These are phyloP conservation scores for Herpetomonas samuelpessoai DNA, from an alignment of 208 protist genomes.

Conservation along the genomic window DNA sequence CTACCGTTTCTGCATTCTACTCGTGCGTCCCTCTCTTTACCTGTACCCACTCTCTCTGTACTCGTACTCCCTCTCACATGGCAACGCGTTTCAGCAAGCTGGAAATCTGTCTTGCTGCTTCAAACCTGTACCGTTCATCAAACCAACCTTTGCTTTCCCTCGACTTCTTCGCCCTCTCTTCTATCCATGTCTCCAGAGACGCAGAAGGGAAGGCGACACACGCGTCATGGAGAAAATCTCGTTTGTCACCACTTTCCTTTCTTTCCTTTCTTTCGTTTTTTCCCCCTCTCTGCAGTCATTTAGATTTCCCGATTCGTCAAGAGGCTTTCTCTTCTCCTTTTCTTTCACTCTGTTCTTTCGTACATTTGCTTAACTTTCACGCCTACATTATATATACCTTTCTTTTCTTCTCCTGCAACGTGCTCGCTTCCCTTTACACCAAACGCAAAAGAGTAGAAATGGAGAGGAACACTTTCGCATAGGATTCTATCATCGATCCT, in stretches of 20 bases:
- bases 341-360: neutral
- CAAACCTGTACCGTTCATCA: too few species aligned
- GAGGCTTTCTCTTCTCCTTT: neutral
- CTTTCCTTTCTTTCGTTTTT: constrained; percentile 9
- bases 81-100: too few species aligned
- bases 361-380: neutral
- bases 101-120: too few species aligned
- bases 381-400: neutral
- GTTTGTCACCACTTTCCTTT: neutral
- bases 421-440: constrained; percentile 3
- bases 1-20: constrained; percentile 7
- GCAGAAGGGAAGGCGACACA: constrained; percentile 9
- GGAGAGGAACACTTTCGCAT: too few species aligned
- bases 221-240: too few species aligned
- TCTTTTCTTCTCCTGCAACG: constrained; percentile 8
- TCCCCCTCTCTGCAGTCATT: neutral
- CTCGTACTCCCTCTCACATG: too few species aligned
- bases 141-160: constrained; percentile 6
- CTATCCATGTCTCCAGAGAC: neutral
- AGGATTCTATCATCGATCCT: too few species aligned
- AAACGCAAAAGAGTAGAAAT: too few species aligned
- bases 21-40: neutral
- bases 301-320: too few species aligned
- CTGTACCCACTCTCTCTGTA: constrained; percentile 3
- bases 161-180: neutral